Evolutionary conservation across 2,329 filamentous ascomycete genomes (phyloP), one percentile per base, ranked within the genome.

Genomic region (Neophaeococcomyces mojaviensis): DNA sequence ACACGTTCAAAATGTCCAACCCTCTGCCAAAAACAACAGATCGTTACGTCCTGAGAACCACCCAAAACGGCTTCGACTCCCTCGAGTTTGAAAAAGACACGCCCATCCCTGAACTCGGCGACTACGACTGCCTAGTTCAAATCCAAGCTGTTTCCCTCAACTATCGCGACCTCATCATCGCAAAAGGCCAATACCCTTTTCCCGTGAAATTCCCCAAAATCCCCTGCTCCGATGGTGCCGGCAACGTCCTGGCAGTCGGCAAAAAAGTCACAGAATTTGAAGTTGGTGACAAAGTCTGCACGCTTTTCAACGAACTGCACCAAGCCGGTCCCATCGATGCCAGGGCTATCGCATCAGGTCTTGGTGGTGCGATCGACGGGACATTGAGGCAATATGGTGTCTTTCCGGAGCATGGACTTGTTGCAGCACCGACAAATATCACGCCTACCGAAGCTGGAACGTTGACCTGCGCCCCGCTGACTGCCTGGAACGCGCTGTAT

Each of bases 91-190:
- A 73, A 49, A 71, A 79, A 32, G 68, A 73, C 39, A 71, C 65
- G 0, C 57, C 72, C 1, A 58, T 86, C 2, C 79, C 82, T 12
- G 65, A 78, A 53, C 59, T 83, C 1, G 83, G 83, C 38, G 82
- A 87, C 45, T 76, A 77, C 50, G 79, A 89, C 20, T 82, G 88
- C 4, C 72, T 89, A 28, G 79, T 89, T 55, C 84, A 82, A 63
- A 70, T 75, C 1, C 57, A 68, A n/a, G 71, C 66, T 3, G 71
- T 68, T 1, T 70, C 69, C 10, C 58, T 76, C 41, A 75, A 75
- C 49, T 74, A 73, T 48, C 64, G 72, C 19, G 72, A 75, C 26
- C 54, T 75, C 7, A 61, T 66, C 13, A 72, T 74, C 41, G 64
- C 68, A 0, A 61, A 67, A 61, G 61, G 32, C 15, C 30, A 37